Evolutionary conservation across 192 early-diverging fungal genomes (phyloP), one percentile per base, ranked within the genome.

Genomic region (Podila epicladia): DNA sequence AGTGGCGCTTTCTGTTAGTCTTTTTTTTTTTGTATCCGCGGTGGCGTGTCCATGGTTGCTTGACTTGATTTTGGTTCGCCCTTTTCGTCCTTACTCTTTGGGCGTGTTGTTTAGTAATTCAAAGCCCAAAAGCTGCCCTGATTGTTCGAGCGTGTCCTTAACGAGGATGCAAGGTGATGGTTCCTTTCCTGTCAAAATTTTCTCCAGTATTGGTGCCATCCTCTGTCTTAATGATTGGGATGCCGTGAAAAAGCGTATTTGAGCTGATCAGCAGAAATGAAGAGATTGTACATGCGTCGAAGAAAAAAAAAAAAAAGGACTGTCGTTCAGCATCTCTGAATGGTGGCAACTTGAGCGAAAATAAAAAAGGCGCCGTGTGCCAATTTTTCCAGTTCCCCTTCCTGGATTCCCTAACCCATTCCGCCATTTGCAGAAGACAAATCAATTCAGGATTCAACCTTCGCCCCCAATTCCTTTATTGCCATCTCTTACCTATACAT

Each of bases 121-220:
- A 28, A 80, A 49, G 1, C 66, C 71, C 2, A 80, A 67, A 20
- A 80, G 24, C 32, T 69, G 77, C 9, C 77, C 77, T 8, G 77
- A 80, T 41, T 80, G 77, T 20, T 80, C 77, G 17, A 80, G 62
- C 0, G 77, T 69, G 62, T 80, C 77, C 48, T 80, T 80, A 55
- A 80, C 66, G 5, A 80, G 67, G 29, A 80, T 64, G 58, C 69
- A 80, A 11, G 77, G 71, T 41, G 77, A 80, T 0, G 67, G 12
- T 58, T 80, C 77, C 67, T 80, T 80, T 20, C 66, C 71, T 7
- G 66, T 38, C 6, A 80, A 24, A 31, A 80, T 80, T 62, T 57
- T 72, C 65, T 80, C 77, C 31, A 80, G 48, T 9, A 80, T 62
- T 12, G 77, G 65, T 11, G 77, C 66, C 77, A 80, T 71, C 26